These are phyloP conservation scores for Albophoma yamanashiensis DNA, from an alignment of 2,329 filamentous ascomycete genomes.

Conservation along the genomic window DNA sequence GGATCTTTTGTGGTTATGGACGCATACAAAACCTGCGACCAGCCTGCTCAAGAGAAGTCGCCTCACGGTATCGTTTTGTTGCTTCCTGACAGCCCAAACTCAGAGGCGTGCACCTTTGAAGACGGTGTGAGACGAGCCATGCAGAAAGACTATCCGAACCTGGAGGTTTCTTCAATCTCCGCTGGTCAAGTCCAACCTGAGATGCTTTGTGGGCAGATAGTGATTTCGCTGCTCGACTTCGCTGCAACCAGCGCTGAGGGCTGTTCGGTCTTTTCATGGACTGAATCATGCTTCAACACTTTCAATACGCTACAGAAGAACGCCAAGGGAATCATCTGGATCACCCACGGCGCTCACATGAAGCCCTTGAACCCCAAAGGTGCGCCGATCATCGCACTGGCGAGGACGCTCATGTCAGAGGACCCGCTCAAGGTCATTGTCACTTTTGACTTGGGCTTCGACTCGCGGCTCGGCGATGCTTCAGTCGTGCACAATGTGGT, in stretches of 20 bases:
- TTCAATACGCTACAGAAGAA: slow-evolving; percentile 28
- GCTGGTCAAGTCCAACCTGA: slow-evolving; percentile 5
- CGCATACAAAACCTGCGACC: slow-evolving; percentile 1
- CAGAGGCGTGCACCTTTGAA: neutral
- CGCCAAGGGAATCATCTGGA: slow-evolving; percentile 34
- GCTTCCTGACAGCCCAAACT: neutral
- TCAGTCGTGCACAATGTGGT: slow-evolving; percentile 11
- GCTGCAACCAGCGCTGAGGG: slow-evolving; percentile 9
- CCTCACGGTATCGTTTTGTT: slow-evolving; percentile 9
- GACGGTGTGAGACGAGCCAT: neutral
- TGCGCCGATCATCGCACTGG: slow-evolving; percentile 32
- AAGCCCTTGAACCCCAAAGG: slow-evolving; percentile 20
- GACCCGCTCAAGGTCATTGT: slow-evolving; percentile 30
- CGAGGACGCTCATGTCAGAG: slow-evolving; percentile 38
- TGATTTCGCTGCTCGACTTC: slow-evolving; percentile 38
- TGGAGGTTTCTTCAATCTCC: slow-evolving; percentile 1
- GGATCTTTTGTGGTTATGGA: neutral
- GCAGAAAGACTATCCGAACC: neutral
- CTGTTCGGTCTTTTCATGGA: slow-evolving; percentile 27
- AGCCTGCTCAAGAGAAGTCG: neutral
- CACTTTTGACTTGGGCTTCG: slow-evolving; percentile 28
- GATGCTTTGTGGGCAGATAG: slow-evolving; percentile 14
- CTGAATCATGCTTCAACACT: slow-evolving; percentile 23
- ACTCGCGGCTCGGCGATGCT: slow-evolving; percentile 9
- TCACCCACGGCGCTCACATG: slow-evolving; percentile 31